A percentile compares a stretch with the other conserved stretches of the same genome.
phyloP scores from a whole-genome alignment of 805 yeast species.

The Starmerella tilneyi region DNA sequence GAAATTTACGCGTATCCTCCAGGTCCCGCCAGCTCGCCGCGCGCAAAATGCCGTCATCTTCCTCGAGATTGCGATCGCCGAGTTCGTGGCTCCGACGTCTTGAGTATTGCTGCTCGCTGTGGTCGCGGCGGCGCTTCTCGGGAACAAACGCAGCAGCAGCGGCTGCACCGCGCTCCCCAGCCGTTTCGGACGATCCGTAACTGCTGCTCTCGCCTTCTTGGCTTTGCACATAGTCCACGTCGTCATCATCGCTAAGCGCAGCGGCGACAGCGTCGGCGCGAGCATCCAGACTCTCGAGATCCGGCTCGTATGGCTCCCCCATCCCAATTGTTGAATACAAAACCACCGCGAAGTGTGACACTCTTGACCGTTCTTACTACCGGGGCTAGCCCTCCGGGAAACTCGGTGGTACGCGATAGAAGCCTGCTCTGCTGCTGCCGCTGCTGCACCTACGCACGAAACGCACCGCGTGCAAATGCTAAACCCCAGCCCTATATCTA shows the following conservation, averaged over 20 bases:
- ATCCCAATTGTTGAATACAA: no score
- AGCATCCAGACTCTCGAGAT: slow-evolving; percentile 13
- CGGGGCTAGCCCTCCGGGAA: no score
- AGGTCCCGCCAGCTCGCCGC: slow-evolving; percentile 17
- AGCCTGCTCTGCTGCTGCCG: no score
- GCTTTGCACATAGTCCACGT: neutral
- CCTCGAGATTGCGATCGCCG: slow-evolving; percentile 12
- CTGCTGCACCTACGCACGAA: no score
- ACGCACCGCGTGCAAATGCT: no score
- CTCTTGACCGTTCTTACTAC: no score
- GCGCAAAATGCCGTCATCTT: slow-evolving; percentile 8
- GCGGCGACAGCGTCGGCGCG: slow-evolving; percentile 14
- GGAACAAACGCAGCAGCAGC: slow-evolving; percentile 2
- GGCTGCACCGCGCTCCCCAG: neutral
- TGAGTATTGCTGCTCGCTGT: no score
- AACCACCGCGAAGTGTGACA: no score
- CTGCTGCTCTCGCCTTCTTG: neutral
- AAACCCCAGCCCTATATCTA: no score
- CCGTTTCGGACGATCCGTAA: neutral
- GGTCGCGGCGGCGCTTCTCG: neutral
- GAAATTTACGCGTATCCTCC: slow-evolving; percentile 17
- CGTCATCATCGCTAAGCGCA: neutral
- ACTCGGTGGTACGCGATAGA: no score
- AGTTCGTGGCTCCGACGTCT: no score
- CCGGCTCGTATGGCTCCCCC: neutral